Percentiles rank a stretch among this genome's conserved stretches.
Conservation (phyloP, 177 flowering plant species). For the Tripterygium wilfordii region DNA sequence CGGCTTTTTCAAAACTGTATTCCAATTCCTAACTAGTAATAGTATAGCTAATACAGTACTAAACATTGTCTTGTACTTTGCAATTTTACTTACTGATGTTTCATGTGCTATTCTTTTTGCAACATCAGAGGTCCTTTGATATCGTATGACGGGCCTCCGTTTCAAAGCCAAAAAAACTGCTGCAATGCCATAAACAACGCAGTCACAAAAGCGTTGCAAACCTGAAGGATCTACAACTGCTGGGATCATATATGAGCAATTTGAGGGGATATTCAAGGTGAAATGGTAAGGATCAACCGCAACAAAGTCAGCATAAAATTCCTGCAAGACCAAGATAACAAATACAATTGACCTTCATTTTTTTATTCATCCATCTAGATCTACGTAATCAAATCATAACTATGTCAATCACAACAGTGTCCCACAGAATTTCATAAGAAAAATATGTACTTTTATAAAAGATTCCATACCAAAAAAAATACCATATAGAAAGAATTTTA, state of each 20-base stretch:
- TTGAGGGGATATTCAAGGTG: conserved; percentile 58
- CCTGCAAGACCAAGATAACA: conserved; percentile 50
- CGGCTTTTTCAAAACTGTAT: no score
- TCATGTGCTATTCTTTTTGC: conserved; percentile 93
- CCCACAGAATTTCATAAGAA: no score
- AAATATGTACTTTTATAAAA: no score
- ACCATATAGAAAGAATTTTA: no score
- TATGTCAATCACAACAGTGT: no score
- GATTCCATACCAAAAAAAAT: no score
- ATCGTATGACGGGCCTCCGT: conserved; percentile 85
- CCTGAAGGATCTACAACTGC: conserved; percentile 80
- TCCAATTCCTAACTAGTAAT: neutral
- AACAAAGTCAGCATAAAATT: conserved; percentile 89
- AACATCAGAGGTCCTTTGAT: conserved; percentile 85
- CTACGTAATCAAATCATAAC: neutral
- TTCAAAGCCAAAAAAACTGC: conserved; percentile 85
- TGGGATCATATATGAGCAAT: conserved; percentile 90
- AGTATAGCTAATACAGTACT: no score
- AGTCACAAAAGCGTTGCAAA: conserved; percentile 42
- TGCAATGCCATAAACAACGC: conserved; percentile 78
- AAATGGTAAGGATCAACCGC: conserved; percentile 83
- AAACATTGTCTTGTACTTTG: neutral
- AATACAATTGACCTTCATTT: neutral
- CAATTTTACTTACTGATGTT: conserved; percentile 51
- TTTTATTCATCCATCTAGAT: no score